A percentile compares a stretch with the other conserved stretches of the same genome.
Conservation (phyloP, 345 rosid species). For the Arabidopsis suecica region DNA sequence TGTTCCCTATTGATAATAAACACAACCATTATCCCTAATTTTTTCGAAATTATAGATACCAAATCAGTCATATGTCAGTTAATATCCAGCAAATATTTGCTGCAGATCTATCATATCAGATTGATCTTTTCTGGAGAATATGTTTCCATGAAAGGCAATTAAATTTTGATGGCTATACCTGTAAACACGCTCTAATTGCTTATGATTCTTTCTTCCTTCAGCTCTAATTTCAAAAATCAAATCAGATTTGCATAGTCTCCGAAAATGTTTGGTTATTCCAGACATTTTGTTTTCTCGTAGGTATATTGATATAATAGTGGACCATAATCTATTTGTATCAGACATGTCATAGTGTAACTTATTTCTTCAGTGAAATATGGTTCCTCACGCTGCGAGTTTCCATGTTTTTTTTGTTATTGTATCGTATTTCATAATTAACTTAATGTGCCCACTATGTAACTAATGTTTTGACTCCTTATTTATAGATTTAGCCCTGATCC, state of each 20-base stretch:
- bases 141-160: neutral
- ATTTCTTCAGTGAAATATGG: neutral
- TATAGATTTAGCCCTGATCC: slow-evolving; percentile 95
- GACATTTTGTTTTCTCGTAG: neutral
- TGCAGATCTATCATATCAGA: neutral
- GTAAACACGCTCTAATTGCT: neutral
- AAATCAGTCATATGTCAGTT: neutral
- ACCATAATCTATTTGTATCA: neutral
- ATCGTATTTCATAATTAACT: slow-evolving; percentile 18
- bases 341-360: neutral
- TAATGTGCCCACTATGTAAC: slow-evolving; percentile 18
- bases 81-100: neutral
- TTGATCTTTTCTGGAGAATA: neutral
- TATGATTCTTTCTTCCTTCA: neutral
- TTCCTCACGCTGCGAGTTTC: neutral
- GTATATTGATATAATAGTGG: neutral
- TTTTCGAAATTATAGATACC: neutral
- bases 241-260: neutral
- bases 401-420: slow-evolving; percentile 8
- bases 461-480: slow-evolving; percentile 41
- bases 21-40: neutral
- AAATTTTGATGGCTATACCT: neutral
- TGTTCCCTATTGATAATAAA: neutral
- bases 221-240: neutral
- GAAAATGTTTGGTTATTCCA: neutral